phyloP scores from a whole-genome alignment of 768 basidiomycete genomes.

The Boletellus emodensis region DNA sequence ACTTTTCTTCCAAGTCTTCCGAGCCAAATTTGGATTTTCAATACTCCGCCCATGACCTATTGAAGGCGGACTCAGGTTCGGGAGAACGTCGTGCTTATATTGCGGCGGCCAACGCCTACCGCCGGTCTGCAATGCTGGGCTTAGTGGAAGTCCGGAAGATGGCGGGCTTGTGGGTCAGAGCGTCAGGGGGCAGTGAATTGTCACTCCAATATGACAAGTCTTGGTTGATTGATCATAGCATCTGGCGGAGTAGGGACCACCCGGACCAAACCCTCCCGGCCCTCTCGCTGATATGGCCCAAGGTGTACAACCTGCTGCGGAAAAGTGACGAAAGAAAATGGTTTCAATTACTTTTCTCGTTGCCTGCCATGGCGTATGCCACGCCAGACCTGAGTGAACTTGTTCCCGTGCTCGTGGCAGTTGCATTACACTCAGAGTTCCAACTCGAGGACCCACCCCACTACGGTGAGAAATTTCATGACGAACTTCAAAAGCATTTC shows the following conservation, averaged over 20 bases:
- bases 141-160: background rate
- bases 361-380: slow-evolving; percentile 29
- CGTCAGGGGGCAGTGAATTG: background rate
- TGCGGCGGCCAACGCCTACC: slow-evolving; percentile 5
- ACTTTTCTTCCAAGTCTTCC: background rate
- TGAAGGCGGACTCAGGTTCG: background rate
- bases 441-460: slow-evolving; percentile 9
- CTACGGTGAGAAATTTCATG: background rate
- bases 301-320: slow-evolving; percentile 24
- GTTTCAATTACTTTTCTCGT: slow-evolving; percentile 25
- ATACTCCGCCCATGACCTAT: slow-evolving; percentile 4
- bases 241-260: no score
- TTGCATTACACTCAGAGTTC: slow-evolving; percentile 17
- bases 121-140: background rate
- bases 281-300: slow-evolving; percentile 21
- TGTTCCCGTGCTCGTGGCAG: slow-evolving; percentile 29
- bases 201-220: slow-evolving; percentile 18
- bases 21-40: background rate
- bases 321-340: slow-evolving; percentile 1
- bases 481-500: background rate
- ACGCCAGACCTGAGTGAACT: slow-evolving; percentile 10
- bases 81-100: slow-evolving; percentile 10
- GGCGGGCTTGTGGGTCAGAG: slow-evolving; percentile 3
- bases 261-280: no score
- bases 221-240: slow-evolving; percentile 18